Conservation (phyloP, 2,329 filamentous ascomycete species). For the Peltaster fructicola region DNA sequence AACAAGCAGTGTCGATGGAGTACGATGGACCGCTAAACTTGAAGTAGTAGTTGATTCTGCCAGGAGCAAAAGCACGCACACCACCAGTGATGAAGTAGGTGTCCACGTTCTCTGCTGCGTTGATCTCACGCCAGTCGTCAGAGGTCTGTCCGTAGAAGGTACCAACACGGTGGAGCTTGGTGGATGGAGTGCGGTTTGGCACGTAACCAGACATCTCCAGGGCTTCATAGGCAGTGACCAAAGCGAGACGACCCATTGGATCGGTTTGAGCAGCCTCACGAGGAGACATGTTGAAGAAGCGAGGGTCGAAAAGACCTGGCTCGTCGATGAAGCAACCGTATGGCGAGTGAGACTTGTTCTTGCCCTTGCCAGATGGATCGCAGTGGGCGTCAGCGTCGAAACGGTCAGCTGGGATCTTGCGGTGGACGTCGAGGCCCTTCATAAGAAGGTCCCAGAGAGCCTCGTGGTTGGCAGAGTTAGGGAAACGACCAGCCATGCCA, state of each 20-base stretch:
- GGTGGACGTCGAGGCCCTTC: conserved; percentile 58
- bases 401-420: conserved; percentile 49
- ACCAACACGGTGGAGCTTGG: conserved; percentile 45
- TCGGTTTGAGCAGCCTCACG: conserved; percentile 66
- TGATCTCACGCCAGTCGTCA: conserved; percentile 63
- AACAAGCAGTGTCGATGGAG: conserved; percentile 63
- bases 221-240: conserved; percentile 65
- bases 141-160: conserved; percentile 61
- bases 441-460: conserved; percentile 59
- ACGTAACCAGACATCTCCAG: conserved; percentile 68
- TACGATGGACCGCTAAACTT: conserved; percentile 57
- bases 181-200: conserved; percentile 52
- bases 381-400: conserved; percentile 56
- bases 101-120: conserved; percentile 53
- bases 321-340: conserved; percentile 63
- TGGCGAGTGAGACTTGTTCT: conserved; percentile 61
- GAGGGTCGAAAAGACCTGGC: conserved; percentile 61
- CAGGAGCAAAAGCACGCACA: conserved; percentile 42
- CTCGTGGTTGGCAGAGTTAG: conserved; percentile 52
- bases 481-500: conserved; percentile 64
- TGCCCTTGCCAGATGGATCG: conserved; percentile 52
- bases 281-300: conserved; percentile 77
- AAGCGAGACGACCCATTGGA: conserved; percentile 60
- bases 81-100: conserved; percentile 50
- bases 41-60: conserved; percentile 60